Base-by-base conservation (phyloP, 2,329 filamentous ascomycete species). In the Aspergillus nomiae region DNA sequence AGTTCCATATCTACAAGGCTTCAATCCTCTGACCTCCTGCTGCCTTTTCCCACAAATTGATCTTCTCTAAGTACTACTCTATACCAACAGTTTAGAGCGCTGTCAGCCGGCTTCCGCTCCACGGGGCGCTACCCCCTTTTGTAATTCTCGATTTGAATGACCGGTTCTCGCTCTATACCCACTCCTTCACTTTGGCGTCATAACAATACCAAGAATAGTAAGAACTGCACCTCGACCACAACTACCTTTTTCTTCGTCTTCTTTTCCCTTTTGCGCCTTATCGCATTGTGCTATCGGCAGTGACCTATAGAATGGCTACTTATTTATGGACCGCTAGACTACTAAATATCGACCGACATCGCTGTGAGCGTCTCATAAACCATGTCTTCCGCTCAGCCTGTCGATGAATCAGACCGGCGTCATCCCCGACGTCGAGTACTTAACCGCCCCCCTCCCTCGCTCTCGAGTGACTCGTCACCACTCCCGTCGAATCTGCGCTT, bases 401-500 rank as follows among this genome's bases (percentile, higher is more conserved):
- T 72, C 24, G 50, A 60, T 16, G 36, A 48, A 28, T 63, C 62
- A 53, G 59, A 65, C 59, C 71, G 71, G 63, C 54, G 70, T 61
- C 71, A 77, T 61, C 76, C 75, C 45, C 77, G 77, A 53, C 76
- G 77, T 38, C 76, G 76, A 56, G 69, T 74, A 62, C 70, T 76
- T 24, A 55, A 55, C 28, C 32, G 51, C 3, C 51, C 51, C 9
- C 32, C 34, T 26, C 51, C 51, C 51, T 38, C 51, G 4, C 48
- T 59, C 28, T 54, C 48, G n/a, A 36, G 46, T 70, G 74, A 71
- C 61, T 66, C 70, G 26, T 59, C 67, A 21, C 70, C 73, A 26
- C 63, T 74, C n/a, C 60, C 65, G 51, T 64, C 70, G 60, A 69
- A 70, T 60, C 71, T 85, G 77, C 80, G 82, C 76, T 84, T 92